Evolutionary conservation across 805 yeast species (phyloP).

Genomic region (Kodamaea neixiangensis): DNA sequence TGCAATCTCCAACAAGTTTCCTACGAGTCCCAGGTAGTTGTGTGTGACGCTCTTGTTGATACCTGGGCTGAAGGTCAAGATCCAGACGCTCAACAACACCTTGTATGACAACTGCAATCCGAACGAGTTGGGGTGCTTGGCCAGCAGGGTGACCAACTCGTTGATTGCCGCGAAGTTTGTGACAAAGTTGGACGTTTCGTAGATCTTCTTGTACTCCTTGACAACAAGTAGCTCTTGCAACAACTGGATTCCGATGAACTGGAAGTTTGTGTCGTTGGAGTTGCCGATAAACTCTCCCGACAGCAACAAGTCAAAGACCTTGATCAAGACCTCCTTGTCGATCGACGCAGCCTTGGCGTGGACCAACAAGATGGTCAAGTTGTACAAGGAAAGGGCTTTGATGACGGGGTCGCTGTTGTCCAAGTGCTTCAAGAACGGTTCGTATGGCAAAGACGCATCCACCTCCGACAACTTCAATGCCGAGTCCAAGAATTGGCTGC

Average conservation of each 20-base stretch:
- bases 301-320: conserved; percentile 39
- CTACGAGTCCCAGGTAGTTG: conserved; percentile 57
- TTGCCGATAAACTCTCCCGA: conserved; percentile 31
- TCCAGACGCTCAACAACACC: conserved; percentile 78
- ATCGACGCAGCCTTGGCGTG: conserved; percentile 17
- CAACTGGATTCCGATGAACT: conserved; percentile 63
- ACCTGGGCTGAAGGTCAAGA: conserved; percentile 69
- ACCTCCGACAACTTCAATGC: conserved; percentile 44
- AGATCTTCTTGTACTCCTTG: conserved; percentile 54
- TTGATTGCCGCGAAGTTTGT: conserved; percentile 36
- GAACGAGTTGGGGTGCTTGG: conserved; percentile 38
- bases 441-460: conserved; percentile 51
- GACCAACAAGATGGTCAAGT: conserved; percentile 50
- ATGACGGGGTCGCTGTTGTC: conserved; percentile 57
- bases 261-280: conserved; percentile 45
- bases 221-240: conserved; percentile 59
- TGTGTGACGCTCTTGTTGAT: conserved; percentile 50
- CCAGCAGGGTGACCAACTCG: conserved; percentile 29
- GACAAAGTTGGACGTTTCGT: conserved; percentile 39
- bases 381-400: conserved; percentile 55
- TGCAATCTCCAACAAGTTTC: conserved; percentile 55
- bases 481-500: conserved; percentile 28
- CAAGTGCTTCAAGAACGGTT: conserved; percentile 54
- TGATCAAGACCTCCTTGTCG: conserved; percentile 41
- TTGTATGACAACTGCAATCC: conserved; percentile 85